Percentiles rank a stretch among this genome's conserved stretches.
These are phyloP conservation scores for Coemansia interrupta DNA, from an alignment of 192 early-diverging fungal genomes.

Conservation along the genomic window DNA sequence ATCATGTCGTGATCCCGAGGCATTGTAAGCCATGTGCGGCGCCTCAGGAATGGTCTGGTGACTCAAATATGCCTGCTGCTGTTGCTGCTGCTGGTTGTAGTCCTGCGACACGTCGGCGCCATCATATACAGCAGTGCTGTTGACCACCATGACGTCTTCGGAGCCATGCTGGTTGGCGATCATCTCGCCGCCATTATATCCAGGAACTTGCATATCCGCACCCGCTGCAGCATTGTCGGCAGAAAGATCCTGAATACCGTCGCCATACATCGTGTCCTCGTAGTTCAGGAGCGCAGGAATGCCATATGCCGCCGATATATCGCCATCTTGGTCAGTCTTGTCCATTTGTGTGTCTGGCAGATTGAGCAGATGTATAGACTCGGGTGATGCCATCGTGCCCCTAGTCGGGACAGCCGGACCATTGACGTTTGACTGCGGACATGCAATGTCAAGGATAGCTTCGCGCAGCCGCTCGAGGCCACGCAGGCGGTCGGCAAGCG, in stretches of 20 bases:
- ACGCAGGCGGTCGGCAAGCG: constrained; percentile 35
- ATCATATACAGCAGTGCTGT: constrained; percentile 1
- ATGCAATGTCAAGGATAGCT: constrained; percentile 23
- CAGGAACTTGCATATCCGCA: constrained; percentile 12
- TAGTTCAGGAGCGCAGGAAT: constrained; percentile 48
- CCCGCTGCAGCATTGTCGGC: constrained; percentile 1
- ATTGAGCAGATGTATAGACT: constrained; percentile 31
- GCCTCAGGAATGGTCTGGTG: constrained; percentile 4
- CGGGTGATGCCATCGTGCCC: constrained; percentile 9
- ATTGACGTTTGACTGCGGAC: constrained; percentile 22
- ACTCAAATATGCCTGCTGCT: background rate
- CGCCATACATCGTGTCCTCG: constrained; percentile 1
- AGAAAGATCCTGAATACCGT: background rate
- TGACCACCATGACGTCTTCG: background rate
- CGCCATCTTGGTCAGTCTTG: constrained; percentile 26
- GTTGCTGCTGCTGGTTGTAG: background rate
- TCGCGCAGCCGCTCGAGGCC: constrained; percentile 35
- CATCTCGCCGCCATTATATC: background rate
- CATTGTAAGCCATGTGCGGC: constrained; percentile 5
- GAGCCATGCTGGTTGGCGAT: background rate
- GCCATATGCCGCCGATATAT: constrained; percentile 30
- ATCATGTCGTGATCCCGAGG: background rate
- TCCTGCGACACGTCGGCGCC: background rate
- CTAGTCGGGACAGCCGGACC: constrained; percentile 1
- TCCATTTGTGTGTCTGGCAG: constrained; percentile 25